Evolutionary conservation across 257 asterid species (phyloP).

Genomic region (Gentiana macrophylla): DNA sequence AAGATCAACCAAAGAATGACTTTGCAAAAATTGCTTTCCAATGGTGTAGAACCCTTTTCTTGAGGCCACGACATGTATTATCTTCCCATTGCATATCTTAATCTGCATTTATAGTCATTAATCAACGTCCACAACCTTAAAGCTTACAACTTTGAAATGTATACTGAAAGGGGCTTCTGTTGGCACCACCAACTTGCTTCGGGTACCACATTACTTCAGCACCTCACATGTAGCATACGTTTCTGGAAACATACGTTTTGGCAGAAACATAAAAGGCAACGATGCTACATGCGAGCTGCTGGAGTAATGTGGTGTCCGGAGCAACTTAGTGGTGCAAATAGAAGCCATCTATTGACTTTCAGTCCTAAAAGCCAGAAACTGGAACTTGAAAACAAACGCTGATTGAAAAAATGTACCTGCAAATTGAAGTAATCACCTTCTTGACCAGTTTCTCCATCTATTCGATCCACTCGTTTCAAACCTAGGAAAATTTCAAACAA

Average conservation of each 20-base stretch:
- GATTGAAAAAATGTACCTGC: constrained; percentile 47
- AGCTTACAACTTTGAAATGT: too few relatives aligned
- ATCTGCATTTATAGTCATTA: constrained; percentile 26
- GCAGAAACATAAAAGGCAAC: too few relatives aligned
- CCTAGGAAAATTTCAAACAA: constrained; percentile 26
- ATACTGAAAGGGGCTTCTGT: too few relatives aligned
- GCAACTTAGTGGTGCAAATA: too few relatives aligned
- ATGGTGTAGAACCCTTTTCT: constrained; percentile 65
- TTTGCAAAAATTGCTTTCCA: constrained; percentile 49
- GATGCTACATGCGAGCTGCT: too few relatives aligned
- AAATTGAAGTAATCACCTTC: constrained; percentile 77
- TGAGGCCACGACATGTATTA: constrained; percentile 69
- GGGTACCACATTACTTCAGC: too few relatives aligned
- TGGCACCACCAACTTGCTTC: too few relatives aligned
- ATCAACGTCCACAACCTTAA: too few relatives aligned
- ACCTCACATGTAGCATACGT: too few relatives aligned
- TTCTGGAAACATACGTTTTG: too few relatives aligned
- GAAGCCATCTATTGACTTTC: neutral
- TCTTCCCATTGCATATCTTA: constrained; percentile 70
- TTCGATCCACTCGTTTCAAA: constrained; percentile 40
- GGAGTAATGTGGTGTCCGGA: too few relatives aligned
- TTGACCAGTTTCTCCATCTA: constrained; percentile 39
- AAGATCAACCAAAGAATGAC: constrained; percentile 62
- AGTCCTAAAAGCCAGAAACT: neutral
- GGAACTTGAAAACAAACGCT: neutral